Conservation (phyloP, 345 rosid genomes). For the Carallia pectinifolia region DNA sequence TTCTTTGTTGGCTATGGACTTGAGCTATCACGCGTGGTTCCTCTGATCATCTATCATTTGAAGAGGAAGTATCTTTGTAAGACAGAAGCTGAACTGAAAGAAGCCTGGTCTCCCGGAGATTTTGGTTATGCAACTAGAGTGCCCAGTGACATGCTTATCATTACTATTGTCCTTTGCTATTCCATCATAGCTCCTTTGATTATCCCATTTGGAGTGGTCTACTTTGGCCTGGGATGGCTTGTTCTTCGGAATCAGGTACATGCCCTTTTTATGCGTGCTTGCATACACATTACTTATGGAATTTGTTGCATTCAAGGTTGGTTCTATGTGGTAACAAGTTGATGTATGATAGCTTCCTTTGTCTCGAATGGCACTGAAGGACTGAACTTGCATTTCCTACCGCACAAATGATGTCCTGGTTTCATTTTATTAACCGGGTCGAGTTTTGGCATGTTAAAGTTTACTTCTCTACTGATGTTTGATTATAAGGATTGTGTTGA, state of each 20-base stretch:
- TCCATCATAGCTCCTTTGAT: slow-evolving; percentile 83
- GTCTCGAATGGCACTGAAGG: neutral
- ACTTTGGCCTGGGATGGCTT: slow-evolving; percentile 89
- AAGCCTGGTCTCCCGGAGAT: slow-evolving; percentile 87
- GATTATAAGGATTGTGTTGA: too few relatives aligned
- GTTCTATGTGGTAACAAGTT: too few relatives aligned
- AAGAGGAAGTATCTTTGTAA: slow-evolving; percentile 89
- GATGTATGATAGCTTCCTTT: too few relatives aligned
- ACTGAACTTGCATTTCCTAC: neutral
- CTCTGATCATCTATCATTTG: slow-evolving; percentile 71
- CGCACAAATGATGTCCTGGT: neutral
- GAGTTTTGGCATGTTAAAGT: too few relatives aligned
- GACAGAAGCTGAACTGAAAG: slow-evolving; percentile 79
- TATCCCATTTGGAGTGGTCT: slow-evolving; percentile 63
- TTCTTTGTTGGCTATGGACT: slow-evolving; percentile 86
- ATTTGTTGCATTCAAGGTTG: too few relatives aligned
- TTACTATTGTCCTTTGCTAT: slow-evolving; percentile 75
- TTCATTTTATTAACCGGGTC: neutral
- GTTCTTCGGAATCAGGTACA: slow-evolving; percentile 80
- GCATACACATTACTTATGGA: neutral
- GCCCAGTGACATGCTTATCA: slow-evolving; percentile 69
- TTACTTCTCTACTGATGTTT: too few relatives aligned
- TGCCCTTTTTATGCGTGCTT: neutral
- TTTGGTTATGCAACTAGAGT: slow-evolving; percentile 62
- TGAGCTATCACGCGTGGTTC: slow-evolving; percentile 77